Conservation (phyloP, 768 basidiomycete species). For the Trametes sanguinea region DNA sequence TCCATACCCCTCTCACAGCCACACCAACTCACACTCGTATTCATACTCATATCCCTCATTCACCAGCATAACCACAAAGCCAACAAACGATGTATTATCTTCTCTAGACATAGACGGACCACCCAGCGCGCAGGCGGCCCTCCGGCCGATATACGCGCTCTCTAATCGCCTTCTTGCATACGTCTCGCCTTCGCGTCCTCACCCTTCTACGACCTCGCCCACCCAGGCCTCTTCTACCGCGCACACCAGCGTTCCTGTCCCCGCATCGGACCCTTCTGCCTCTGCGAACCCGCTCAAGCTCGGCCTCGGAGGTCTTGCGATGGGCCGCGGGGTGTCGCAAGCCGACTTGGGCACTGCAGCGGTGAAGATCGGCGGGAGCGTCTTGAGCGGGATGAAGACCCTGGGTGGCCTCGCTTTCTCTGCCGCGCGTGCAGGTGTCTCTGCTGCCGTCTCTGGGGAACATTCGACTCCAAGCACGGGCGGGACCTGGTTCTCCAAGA, state of each 20-base stretch:
- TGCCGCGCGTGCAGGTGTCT: constrained; percentile 40
- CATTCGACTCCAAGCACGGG: background rate
- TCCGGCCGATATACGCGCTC: constrained; percentile 59
- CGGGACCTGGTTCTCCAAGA: constrained; percentile 56
- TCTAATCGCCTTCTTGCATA: constrained; percentile 67
- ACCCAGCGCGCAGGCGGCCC: constrained; percentile 24
- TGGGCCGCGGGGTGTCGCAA: constrained; percentile 38
- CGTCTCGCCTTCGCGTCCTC: constrained; percentile 34
- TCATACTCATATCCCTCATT: background rate
- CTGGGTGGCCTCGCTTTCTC: constrained; percentile 62
- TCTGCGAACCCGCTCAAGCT: constrained; percentile 23
- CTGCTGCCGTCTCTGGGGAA: constrained; percentile 26
- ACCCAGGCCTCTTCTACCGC: constrained; percentile 11
- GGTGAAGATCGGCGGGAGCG: constrained; percentile 57
- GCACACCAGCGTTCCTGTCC: constrained; percentile 17
- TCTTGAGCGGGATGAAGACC: constrained; percentile 65
- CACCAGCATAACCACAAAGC: constrained; percentile 36
- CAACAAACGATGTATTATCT: constrained; percentile 39
- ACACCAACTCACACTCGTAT: background rate
- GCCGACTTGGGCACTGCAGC: constrained; percentile 57
- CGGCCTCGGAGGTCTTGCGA: constrained; percentile 21
- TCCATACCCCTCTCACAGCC: constrained; percentile 33
- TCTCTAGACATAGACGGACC: constrained; percentile 34
- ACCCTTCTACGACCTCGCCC: constrained; percentile 31
- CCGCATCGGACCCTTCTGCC: constrained; percentile 9